Evolutionary conservation across 169 alveolate genomes (phyloP).

Genomic region (Plasmodium vinckei): DNA sequence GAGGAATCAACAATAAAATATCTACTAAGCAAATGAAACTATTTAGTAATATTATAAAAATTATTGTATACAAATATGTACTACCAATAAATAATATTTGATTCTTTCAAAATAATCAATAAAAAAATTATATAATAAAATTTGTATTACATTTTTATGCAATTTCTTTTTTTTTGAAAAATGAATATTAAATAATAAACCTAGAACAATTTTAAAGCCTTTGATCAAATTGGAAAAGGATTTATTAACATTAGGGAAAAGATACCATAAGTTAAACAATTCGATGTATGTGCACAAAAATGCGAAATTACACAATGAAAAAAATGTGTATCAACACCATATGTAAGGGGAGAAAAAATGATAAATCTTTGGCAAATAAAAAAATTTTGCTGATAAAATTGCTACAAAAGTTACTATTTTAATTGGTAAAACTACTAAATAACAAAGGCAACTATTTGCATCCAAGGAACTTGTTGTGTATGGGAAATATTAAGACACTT

Average conservation of each 20-base stretch:
- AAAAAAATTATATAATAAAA: neutral
- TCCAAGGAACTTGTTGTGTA: no score
- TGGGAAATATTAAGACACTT: neutral
- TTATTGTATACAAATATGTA: no score
- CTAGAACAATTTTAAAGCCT: neutral
- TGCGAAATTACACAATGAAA: neutral
- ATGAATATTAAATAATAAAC: neutral
- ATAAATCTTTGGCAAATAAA: neutral
- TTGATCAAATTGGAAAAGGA: neutral
- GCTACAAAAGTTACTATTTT: neutral
- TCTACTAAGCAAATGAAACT: no score
- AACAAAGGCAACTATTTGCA: constrained; percentile 26
- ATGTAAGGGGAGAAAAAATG: constrained; percentile 1
- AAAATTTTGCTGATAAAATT: neutral
- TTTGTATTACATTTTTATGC: neutral
- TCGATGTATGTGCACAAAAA: neutral
- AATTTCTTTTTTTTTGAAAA: neutral
- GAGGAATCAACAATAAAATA: no score
- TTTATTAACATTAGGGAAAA: neutral
- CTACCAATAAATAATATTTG: no score
- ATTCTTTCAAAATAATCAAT: no score
- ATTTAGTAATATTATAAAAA: no score
- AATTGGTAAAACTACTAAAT: constrained; percentile 2
- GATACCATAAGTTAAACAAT: constrained; percentile 4
- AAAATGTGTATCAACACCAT: constrained; percentile 1